Base-by-base conservation (phyloP, 257 asterid genomes). In the Plantago major region DNA sequence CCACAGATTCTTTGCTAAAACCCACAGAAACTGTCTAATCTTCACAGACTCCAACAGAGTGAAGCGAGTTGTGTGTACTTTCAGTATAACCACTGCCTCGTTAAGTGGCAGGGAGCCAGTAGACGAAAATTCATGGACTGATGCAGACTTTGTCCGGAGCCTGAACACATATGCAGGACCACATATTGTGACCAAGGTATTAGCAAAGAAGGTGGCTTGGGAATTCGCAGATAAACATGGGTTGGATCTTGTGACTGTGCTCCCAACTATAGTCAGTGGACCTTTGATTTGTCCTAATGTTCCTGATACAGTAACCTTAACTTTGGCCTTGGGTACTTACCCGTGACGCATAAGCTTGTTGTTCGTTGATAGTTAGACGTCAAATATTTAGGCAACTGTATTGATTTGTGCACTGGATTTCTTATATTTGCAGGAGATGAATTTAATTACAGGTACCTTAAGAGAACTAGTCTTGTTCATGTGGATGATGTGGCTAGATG, bases 241-340 rank as follows among this genome's bases (percentile, higher is more conserved):
- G 4, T 17, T 85, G 50, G 78, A 80, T 60, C 65, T 85, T 70
- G 77, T 82, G 9, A 67, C 74, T 0, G 19, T 78, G 19, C 48
- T 80, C 55, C 86, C 94, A 28, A 55, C 82, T 0, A 70, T 72
- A 70, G 69, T 85, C 22, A 69, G 62, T 43, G 89, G 87, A 13
- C 89, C 94, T 55, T 84, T 84, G 62, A 16, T 85, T 8, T 60
- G 63, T 38, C 76, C 82, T 11, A 55, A 14, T 4, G 48, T 61
- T 42, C 86, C 86, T 19, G 46, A 60, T 42, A 69, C 83, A 0
- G 81, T 82, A 5, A 61, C 18, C 3, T 1, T 50, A 0, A 71
- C 75, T 3, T 60, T 76, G 55, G 67, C 78, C 40, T 47, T 79
- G 79, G 72, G 79, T 50, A n/a, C n/a, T n/a, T n/a, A n/a, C n/a